phyloP scores from a whole-genome alignment of 805 yeast species.

The Wickerhamomyces queroliae region DNA sequence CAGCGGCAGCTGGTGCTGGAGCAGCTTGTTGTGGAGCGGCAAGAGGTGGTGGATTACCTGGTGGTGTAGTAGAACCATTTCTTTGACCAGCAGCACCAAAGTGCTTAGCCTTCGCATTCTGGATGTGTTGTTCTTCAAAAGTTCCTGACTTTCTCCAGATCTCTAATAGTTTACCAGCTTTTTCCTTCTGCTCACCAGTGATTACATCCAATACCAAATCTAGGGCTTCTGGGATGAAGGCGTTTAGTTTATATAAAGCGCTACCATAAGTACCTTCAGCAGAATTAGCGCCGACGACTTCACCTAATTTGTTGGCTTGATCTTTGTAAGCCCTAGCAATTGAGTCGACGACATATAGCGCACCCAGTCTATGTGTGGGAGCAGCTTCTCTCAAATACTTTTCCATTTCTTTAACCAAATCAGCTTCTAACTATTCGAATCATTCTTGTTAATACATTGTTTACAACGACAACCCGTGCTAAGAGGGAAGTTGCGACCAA shows the following conservation, averaged over 20 bases:
- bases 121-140: slow-evolving; percentile 53
- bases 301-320: slow-evolving; percentile 53
- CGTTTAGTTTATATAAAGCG: slow-evolving; percentile 61
- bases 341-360: slow-evolving; percentile 88
- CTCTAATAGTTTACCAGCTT: slow-evolving; percentile 77
- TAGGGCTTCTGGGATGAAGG: slow-evolving; percentile 56
- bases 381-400: slow-evolving; percentile 70
- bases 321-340: slow-evolving; percentile 82
- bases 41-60: slow-evolving; percentile 37
- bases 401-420: slow-evolving; percentile 51
- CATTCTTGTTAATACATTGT: too few species aligned
- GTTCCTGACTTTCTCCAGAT: slow-evolving; percentile 89
- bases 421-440: slow-evolving; percentile 36
- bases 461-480: too few species aligned
- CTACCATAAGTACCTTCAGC: slow-evolving; percentile 70
- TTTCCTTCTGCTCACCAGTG: slow-evolving; percentile 56
- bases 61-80: slow-evolving; percentile 59
- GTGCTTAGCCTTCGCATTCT: slow-evolving; percentile 50
- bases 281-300: slow-evolving; percentile 42
- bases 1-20: slow-evolving; percentile 22
- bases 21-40: too few species aligned
- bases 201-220: slow-evolving; percentile 56
- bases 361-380: slow-evolving; percentile 81
- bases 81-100: slow-evolving; percentile 33
- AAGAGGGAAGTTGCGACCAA: too few species aligned